Base-by-base conservation (phyloP, 2,329 filamentous ascomycete genomes). In the Magnaporthiopsis poae region DNA sequence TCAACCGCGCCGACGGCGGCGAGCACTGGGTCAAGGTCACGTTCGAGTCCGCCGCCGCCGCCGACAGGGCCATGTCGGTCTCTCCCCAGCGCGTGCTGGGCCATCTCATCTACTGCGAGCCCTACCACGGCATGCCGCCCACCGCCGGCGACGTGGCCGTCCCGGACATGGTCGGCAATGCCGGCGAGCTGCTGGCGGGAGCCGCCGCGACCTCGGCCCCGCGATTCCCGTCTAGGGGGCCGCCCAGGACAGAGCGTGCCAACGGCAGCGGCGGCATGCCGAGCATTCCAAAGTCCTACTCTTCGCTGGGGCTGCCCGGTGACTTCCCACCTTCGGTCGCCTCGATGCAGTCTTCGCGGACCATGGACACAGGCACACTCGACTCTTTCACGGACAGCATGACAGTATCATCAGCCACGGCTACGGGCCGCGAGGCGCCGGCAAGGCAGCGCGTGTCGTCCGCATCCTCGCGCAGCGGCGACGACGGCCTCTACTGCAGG, bases 11-110 rank as follows among this genome's bases (percentile, higher is more conserved):
- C 69, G 89, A 89, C 62, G 90, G 92, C 64, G 94, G 94, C 61
- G 85, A 90, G 71, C 91, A 96, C 80, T 98, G 94, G 94, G 92
- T 97, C 72, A 92, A 92, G 76, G 82, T 93, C 66, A 93, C 90
- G 0, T 93, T 92, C 72, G 90, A 92, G 77, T 90, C 87, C 60
- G 82, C 84, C 63, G 84, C 89, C 70, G 88, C 89, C 1, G 90
- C 89, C 27, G 88, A 90, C 68, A 81, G 86, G 13, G 90, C 90
- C 29, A 78, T 88, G 60, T 89, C 84, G 73, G 84, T 85, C 66
- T 91, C 89, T 65, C 90, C 90, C 0, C 88, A 92, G 76, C 83
- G 83, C 68, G 86, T 93, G 68, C 80, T 90, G 66, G 90, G 90
- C 13, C 82, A 90, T 73, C 76, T 89, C 15, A 86, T 93, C 33